Percentiles rank a stretch among this genome's conserved stretches.
Conservation (phyloP, 306 rosid genomes). For the Biancaea sappan region DNA sequence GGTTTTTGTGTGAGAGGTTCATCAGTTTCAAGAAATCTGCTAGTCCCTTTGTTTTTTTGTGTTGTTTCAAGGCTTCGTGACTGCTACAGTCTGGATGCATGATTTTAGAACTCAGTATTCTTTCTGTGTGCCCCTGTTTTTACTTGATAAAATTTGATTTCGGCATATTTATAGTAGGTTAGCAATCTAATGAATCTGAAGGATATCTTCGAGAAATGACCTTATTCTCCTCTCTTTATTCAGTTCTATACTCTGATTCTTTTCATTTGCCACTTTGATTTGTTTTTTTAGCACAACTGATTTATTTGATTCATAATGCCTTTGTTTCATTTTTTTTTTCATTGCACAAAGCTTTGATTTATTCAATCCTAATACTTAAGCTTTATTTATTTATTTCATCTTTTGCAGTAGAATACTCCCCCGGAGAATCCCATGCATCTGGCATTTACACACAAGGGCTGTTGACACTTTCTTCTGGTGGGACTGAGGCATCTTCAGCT, state of each 20-base stretch:
- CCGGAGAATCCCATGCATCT: constrained; percentile 42
- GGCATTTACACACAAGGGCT: constrained; percentile 43
- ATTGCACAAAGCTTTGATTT: constrained; percentile 27
- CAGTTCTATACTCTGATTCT: constrained; percentile 9
- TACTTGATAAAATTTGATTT: constrained; percentile 14
- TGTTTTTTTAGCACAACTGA: background rate
- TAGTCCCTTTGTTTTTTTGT: background rate
- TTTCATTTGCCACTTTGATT: constrained; percentile 9
- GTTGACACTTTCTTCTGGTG: constrained; percentile 45
- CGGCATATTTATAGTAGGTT: constrained; percentile 1
- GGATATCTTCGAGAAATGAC: constrained; percentile 20
- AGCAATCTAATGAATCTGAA: constrained; percentile 19
- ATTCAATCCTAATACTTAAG: constrained; percentile 17
- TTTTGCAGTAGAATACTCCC: constrained; percentile 69
- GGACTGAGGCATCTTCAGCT: constrained; percentile 39
- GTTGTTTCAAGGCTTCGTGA: background rate
- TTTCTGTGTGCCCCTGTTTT: background rate
- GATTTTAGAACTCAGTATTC: background rate
- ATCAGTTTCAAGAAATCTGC: constrained; percentile 19
- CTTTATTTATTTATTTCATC: too few relatives aligned
- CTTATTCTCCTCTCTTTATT: constrained; percentile 16
- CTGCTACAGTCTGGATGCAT: background rate
- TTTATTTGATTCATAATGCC: constrained; percentile 4
- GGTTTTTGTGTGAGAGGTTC: constrained; percentile 13
- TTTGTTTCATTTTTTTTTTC: constrained; percentile 27